Evolutionary conservation across 495 filamentous ascomycete genomes (phyloP).

Genomic region (Tuber aestivum): DNA sequence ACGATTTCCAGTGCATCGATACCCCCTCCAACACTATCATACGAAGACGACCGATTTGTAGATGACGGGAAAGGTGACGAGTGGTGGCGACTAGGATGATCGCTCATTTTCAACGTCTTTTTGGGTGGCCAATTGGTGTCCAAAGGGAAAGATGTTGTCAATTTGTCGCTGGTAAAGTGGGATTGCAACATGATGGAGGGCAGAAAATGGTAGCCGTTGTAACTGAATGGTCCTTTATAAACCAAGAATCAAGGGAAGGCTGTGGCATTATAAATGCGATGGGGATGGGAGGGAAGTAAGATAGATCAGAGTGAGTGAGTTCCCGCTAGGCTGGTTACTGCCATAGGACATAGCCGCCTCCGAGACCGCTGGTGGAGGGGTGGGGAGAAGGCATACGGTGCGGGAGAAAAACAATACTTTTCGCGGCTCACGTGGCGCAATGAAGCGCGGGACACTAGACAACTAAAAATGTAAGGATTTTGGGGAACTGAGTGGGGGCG

Average conservation of each 20-base stretch:
- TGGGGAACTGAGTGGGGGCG: slow-evolving; percentile 26
- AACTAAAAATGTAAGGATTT: slow-evolving; percentile 35
- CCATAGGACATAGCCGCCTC: neutral
- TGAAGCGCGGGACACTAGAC: slow-evolving; percentile 28
- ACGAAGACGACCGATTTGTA: slow-evolving; percentile 28
- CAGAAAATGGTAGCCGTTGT: slow-evolving; percentile 17
- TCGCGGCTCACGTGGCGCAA: slow-evolving; percentile 39
- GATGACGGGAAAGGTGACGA: slow-evolving; percentile 20
- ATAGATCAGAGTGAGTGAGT: neutral
- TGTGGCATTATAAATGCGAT: neutral
- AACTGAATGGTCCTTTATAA: slow-evolving; percentile 32
- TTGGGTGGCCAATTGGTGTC: slow-evolving; percentile 25
- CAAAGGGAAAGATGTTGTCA: slow-evolving; percentile 26
- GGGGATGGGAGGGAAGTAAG: neutral
- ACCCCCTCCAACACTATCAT: slow-evolving; percentile 24
- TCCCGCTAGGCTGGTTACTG: neutral
- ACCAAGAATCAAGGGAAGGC: slow-evolving; percentile 8
- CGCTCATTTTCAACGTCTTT: slow-evolving; percentile 29
- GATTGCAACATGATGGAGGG: slow-evolving; percentile 37
- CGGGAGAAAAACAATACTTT: slow-evolving; percentile 24
- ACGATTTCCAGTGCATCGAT: slow-evolving; percentile 35
- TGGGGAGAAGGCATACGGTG: neutral
- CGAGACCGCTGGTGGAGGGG: neutral
- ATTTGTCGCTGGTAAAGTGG: slow-evolving; percentile 32
- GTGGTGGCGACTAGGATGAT: slow-evolving; percentile 19